Evolutionary conservation across 2,329 filamentous ascomycete genomes (phyloP).

Genomic region (Fusarium torulosum): DNA sequence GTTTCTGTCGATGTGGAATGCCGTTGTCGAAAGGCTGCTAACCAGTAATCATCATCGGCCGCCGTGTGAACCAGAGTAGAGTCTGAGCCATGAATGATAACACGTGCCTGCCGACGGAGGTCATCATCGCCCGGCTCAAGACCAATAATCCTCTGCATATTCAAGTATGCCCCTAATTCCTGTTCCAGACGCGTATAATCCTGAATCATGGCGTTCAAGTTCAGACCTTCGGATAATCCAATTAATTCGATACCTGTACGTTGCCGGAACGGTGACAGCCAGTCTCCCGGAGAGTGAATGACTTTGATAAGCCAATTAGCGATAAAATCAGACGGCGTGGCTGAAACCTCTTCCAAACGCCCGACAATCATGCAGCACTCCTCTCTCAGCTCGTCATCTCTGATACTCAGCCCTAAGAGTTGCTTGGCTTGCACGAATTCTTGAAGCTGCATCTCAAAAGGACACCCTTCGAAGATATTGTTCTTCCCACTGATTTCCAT

Average conservation of each 20-base stretch:
- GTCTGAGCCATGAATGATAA: conserved; percentile 40
- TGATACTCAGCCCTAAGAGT: conserved; percentile 14
- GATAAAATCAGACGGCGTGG: conserved; percentile 42
- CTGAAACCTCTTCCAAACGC: conserved; percentile 36
- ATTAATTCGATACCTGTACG: conserved; percentile 25
- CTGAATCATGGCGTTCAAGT: conserved; percentile 34
- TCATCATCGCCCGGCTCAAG: conserved; percentile 38
- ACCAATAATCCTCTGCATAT: conserved; percentile 32
- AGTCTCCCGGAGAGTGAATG: conserved; percentile 34
- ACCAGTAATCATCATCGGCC: conserved; percentile 44
- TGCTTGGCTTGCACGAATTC: conserved; percentile 34
- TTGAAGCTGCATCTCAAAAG: conserved; percentile 45
- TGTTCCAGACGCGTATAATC: conserved; percentile 42
- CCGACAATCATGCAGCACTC: conserved; percentile 44
- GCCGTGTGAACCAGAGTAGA: conserved; percentile 35
- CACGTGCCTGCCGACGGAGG: conserved; percentile 37
- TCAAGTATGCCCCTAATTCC: conserved; percentile 31
- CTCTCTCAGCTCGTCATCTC: conserved; percentile 35
- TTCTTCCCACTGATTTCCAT: conserved; percentile 49
- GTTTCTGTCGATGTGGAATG: conserved; percentile 29
- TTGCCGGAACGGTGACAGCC: conserved; percentile 40
- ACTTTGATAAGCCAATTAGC: conserved; percentile 45
- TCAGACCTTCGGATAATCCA: not conserved
- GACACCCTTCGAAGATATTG: conserved; percentile 48
- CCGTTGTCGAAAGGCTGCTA: conserved; percentile 38